Percentiles rank a stretch among this genome's conserved stretches.
These are phyloP conservation scores for Phoma sp. DNA, from an alignment of 2,329 filamentous ascomycete species.

Conservation along the genomic window DNA sequence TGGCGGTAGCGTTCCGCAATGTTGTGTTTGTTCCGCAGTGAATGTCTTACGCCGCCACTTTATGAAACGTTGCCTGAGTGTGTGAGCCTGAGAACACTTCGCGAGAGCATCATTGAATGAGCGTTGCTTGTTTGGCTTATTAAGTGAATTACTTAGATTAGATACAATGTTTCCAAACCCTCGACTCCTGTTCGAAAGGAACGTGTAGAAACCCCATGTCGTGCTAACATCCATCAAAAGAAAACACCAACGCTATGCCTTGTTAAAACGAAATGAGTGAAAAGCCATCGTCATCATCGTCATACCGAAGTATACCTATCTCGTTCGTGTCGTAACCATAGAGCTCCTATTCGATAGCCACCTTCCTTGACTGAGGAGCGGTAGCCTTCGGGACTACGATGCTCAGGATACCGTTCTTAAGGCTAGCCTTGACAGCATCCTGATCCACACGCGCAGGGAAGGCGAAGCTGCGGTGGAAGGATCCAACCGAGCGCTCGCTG, in stretches of 20 bases:
- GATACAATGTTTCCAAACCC: too few species aligned
- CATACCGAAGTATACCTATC: background rate
- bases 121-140: too few species aligned
- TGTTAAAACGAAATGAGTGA: background rate
- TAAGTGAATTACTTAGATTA: too few species aligned
- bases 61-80: background rate
- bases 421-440: conserved; percentile 64
- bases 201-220: background rate
- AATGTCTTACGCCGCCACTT: background rate
- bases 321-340: background rate
- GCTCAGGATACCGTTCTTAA: conserved; percentile 66
- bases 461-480: conserved; percentile 65
- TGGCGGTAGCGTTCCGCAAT: conserved; percentile 1
- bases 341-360: conserved; percentile 51
- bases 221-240: background rate
- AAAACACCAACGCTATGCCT: background rate
- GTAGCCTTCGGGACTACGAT: conserved; percentile 64
- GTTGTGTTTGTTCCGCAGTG: background rate
- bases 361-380: conserved; percentile 57
- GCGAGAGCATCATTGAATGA: background rate
- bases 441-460: conserved; percentile 66
- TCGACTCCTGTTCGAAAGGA: background rate
- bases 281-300: background rate
- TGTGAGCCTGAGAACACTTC: background rate
- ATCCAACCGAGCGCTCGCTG: conserved; percentile 64